Evolutionary conservation across 345 rosid species (phyloP).

Genomic region (Euphorbia peplus): DNA sequence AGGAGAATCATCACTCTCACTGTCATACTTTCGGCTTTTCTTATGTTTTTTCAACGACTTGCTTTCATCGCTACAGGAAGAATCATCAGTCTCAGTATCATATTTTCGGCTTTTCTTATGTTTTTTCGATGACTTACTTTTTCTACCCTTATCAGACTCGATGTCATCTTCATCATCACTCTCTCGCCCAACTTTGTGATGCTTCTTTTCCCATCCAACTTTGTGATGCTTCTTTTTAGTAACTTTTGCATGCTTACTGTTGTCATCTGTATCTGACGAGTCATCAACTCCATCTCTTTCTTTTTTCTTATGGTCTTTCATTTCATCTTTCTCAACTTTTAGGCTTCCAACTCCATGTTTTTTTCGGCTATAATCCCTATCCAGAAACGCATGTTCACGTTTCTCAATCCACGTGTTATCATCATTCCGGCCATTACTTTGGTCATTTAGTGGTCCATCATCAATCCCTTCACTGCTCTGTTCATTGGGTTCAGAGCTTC

Average conservation of each 20-base stretch:
- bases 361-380: slow-evolving; percentile 53
- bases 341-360: slow-evolving; percentile 34
- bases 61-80: not conserved
- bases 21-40: slow-evolving; percentile 20
- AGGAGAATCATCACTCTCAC: slow-evolving; percentile 17
- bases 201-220: slow-evolving; percentile 41
- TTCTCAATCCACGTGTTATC: slow-evolving; percentile 41
- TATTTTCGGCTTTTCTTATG: slow-evolving; percentile 18
- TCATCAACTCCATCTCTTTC: slow-evolving; percentile 28
- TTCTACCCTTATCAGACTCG: slow-evolving; percentile 27
- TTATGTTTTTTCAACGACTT: not conserved
- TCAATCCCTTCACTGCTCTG: slow-evolving; percentile 36
- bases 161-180: slow-evolving; percentile 34
- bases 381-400: slow-evolving; percentile 69
- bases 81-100: slow-evolving; percentile 17
- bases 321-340: slow-evolving; percentile 38
- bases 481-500: slow-evolving; percentile 23
- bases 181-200: slow-evolving; percentile 29
- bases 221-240: slow-evolving; percentile 43
- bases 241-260: slow-evolving; percentile 31
- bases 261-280: slow-evolving; percentile 21
- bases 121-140: slow-evolving; percentile 7
- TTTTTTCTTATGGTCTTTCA: slow-evolving; percentile 36
- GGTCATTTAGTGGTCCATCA: slow-evolving; percentile 23
- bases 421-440: slow-evolving; percentile 32